A percentile compares a stretch with the other conserved stretches of the same genome.
phyloP scores from a whole-genome alignment of 805 yeast genomes.

The Zygoascus ofunaensis region DNA sequence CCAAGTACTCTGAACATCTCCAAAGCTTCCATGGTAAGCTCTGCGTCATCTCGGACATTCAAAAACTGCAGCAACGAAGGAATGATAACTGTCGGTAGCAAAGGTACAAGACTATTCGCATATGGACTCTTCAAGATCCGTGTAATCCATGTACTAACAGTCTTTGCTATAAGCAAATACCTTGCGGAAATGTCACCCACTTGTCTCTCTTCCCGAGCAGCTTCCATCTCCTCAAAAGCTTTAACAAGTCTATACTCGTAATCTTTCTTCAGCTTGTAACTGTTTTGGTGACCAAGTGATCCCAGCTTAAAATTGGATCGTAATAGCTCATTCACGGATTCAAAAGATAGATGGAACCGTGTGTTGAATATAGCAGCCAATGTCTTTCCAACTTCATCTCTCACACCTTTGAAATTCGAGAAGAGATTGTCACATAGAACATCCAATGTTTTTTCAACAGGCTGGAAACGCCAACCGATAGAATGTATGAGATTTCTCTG shows the following conservation, averaged over 20 bases:
- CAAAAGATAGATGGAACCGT: conserved; percentile 36
- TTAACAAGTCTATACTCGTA: conserved; percentile 32
- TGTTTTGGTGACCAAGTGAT: conserved; percentile 30
- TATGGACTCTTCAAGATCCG: conserved; percentile 46
- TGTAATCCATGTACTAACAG: conserved; percentile 52
- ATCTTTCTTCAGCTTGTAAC: conserved; percentile 25
- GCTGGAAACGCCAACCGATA: conserved; percentile 46
- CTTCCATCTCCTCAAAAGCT: conserved; percentile 39
- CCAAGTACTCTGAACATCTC: conserved; percentile 39
- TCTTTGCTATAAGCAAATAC: conserved; percentile 56
- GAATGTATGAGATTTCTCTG: conserved; percentile 43
- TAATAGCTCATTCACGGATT: conserved; percentile 35
- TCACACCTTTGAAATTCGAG: conserved; percentile 65
- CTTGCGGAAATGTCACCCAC: conserved; percentile 32
- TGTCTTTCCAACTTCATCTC: conserved; percentile 57
- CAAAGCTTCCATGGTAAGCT: conserved; percentile 38
- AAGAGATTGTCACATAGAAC: conserved; percentile 40
- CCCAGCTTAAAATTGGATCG: conserved; percentile 28
- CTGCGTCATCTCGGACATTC: conserved; percentile 71
- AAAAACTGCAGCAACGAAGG: conserved; percentile 63
- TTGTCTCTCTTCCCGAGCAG: conserved; percentile 33
- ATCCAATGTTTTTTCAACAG: conserved; percentile 36
- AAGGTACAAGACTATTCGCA: conserved; percentile 44
- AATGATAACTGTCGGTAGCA: conserved; percentile 43
- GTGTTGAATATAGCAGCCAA: conserved; percentile 40